A percentile compares a stretch with the other conserved stretches of the same genome.
Evolutionary conservation across 768 basidiomycete genomes (phyloP).

Genomic region (Chalciporus piperatus): DNA sequence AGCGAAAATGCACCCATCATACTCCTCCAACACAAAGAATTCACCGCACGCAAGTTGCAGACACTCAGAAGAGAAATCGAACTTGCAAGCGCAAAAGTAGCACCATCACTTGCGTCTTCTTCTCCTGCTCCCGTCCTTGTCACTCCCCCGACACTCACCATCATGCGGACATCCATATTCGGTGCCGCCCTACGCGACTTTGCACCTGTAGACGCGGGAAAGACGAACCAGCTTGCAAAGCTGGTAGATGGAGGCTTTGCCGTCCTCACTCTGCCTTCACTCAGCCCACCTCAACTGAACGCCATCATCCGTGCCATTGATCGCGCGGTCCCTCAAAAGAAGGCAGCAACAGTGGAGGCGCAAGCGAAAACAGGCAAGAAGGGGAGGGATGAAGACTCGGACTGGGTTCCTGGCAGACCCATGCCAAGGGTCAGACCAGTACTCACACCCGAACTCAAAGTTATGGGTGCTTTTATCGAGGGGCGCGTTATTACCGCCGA

Average conservation of each 20-base stretch:
- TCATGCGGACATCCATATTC: conserved; percentile 77
- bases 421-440: conserved; percentile 56
- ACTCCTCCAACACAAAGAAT: conserved; percentile 76
- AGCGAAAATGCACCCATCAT: conserved; percentile 61
- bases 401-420: conserved; percentile 63
- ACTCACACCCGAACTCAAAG: conserved; percentile 60
- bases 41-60: conserved; percentile 63
- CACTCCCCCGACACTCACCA: conserved; percentile 53
- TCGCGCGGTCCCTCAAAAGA: conserved; percentile 60
- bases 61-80: conserved; percentile 68
- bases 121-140: conserved; percentile 33
- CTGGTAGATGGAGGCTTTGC: conserved; percentile 61
- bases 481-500: conserved; percentile 62
- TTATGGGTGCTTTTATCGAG: conserved; percentile 82
- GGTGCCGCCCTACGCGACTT: conserved; percentile 71
- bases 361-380: conserved; percentile 43
- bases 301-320: conserved; percentile 66
- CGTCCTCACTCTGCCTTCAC: conserved; percentile 58
- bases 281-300: conserved; percentile 71
- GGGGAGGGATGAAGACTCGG: conserved; percentile 60
- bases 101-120: conserved; percentile 28
- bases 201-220: conserved; percentile 45
- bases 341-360: conserved; percentile 50
- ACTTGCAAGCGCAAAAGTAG: conserved; percentile 46
- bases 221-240: conserved; percentile 52